A percentile compares a stretch with the other conserved stretches of the same genome.
phyloP scores from a whole-genome alignment of 345 rosid species.

The Euphorbia peplus region DNA sequence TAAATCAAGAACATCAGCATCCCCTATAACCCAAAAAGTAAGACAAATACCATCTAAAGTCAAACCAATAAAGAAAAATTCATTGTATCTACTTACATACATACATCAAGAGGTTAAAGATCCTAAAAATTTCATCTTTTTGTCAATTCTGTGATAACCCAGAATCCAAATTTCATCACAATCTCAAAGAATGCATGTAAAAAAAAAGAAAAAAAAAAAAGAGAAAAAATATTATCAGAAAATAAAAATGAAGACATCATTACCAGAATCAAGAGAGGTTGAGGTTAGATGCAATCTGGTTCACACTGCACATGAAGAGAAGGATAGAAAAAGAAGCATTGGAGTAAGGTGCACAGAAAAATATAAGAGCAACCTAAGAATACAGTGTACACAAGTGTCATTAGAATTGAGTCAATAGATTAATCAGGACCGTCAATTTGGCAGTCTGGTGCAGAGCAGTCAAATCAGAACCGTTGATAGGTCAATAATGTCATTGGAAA shows the following conservation, averaged over 20 bases:
- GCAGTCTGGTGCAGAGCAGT: not conserved
- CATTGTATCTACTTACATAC: conserved; percentile 1
- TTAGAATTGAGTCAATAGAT: conserved; percentile 20
- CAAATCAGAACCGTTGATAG: conserved; percentile 26
- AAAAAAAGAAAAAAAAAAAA: not conserved
- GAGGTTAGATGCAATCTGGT: conserved; percentile 14
- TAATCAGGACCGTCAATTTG: conserved; percentile 25
- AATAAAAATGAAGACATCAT: conserved; percentile 5
- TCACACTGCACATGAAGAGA: conserved; percentile 1
- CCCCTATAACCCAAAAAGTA: conserved; percentile 1
- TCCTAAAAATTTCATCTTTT: conserved; percentile 1
- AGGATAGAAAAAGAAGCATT: not conserved
- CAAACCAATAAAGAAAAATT: conserved; percentile 1
- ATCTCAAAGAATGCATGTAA: conserved; percentile 11
- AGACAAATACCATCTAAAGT: conserved; percentile 3
- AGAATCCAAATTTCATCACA: conserved; percentile 19
- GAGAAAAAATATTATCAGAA: not conserved
- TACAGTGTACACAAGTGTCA: conserved; percentile 12
- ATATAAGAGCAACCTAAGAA: conserved; percentile 15
- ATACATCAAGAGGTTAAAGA: not conserved
- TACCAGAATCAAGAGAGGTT: conserved; percentile 30
- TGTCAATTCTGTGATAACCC: conserved; percentile 14
- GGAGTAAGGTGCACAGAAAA: not conserved
- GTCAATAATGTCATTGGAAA: not conserved
- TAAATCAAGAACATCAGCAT: conserved; percentile 7